A percentile compares a stretch with the other conserved stretches of the same genome.
Evolutionary conservation across 2,329 filamentous ascomycete genomes (phyloP).

Genomic region (Anisogramma anomala): DNA sequence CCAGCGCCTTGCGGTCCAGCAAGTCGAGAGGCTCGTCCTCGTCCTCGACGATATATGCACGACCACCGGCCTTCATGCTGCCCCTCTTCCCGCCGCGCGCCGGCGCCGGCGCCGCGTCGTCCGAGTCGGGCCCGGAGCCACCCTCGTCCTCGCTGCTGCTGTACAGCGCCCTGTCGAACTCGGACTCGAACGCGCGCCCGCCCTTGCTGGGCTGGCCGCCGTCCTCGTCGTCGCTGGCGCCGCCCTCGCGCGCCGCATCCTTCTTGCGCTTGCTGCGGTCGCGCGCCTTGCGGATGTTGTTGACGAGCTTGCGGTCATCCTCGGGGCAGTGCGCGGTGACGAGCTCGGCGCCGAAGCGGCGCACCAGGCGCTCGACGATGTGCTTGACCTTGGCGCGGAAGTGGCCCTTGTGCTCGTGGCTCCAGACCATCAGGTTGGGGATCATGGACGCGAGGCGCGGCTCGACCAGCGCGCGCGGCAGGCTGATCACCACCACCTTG

Average conservation of each 20-base stretch:
- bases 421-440: slow-evolving; percentile 89
- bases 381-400: slow-evolving; percentile 97
- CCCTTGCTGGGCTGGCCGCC: slow-evolving; percentile 42
- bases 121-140: slow-evolving; percentile 50
- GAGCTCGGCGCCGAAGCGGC: slow-evolving; percentile 73
- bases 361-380: slow-evolving; percentile 87
- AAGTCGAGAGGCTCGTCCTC: slow-evolving; percentile 92
- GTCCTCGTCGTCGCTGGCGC: slow-evolving; percentile 46
- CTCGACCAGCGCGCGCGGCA: slow-evolving; percentile 68
- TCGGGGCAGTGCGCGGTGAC: slow-evolving; percentile 76
- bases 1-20: slow-evolving; percentile 76
- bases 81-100: slow-evolving; percentile 28
- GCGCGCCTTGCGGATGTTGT: slow-evolving; percentile 90
- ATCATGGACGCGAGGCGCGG: slow-evolving; percentile 67
- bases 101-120: slow-evolving; percentile 25
- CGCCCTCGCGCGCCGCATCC: slow-evolving; percentile 50
- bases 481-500: slow-evolving; percentile 83
- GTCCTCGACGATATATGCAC: slow-evolving; percentile 83
- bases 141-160: slow-evolving; percentile 51
- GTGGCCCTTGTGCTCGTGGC: slow-evolving; percentile 94
- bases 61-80: slow-evolving; percentile 37
- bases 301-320: slow-evolving; percentile 76
- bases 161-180: slow-evolving; percentile 93
- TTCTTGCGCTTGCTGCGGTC: slow-evolving; percentile 87
- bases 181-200: slow-evolving; percentile 63